Evolutionary conservation across 352 stramenopile genomes (phyloP).

Genomic region (Phytophthora litchii): DNA sequence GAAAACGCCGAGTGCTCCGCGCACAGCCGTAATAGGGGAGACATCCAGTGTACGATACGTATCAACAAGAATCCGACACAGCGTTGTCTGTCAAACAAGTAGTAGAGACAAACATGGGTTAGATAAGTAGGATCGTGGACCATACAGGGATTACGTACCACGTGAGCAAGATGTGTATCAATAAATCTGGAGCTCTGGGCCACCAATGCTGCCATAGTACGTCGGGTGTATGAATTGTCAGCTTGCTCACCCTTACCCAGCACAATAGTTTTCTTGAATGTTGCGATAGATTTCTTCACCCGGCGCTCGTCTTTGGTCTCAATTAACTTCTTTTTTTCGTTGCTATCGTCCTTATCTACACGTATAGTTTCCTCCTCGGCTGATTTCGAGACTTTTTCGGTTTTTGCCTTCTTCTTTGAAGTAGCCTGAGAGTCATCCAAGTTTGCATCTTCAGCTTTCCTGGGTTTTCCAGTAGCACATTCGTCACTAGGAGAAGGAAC

Average conservation of each 20-base stretch:
- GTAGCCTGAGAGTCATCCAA: conserved; percentile 1
- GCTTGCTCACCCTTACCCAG: conserved; percentile 36
- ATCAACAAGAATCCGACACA: conserved; percentile 32
- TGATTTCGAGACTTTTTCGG: not conserved
- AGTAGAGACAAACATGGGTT: not conserved
- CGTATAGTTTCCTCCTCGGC: not conserved
- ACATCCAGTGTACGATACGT: conserved; percentile 25
- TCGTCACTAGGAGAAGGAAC: not conserved
- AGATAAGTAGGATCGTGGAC: not conserved
- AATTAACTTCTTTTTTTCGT: conserved; percentile 11
- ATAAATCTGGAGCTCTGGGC: conserved; percentile 35
- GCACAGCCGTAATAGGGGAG: conserved; percentile 26
- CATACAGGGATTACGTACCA: conserved; percentile 26
- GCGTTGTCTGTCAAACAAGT: conserved; percentile 14
- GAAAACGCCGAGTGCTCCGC: conserved; percentile 36
- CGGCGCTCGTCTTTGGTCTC: conserved; percentile 21
- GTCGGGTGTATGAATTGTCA: conserved; percentile 35
- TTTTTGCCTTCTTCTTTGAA: conserved; percentile 22
- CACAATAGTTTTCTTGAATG: conserved; percentile 38
- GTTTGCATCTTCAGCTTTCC: conserved; percentile 26
- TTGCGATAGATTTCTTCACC: conserved; percentile 26
- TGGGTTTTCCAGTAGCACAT: not conserved
- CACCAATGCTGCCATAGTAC: conserved; percentile 43
- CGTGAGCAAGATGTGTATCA: conserved; percentile 27
- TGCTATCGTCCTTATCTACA: not conserved